Percentiles rank a stretch among this genome's conserved stretches.
Conservation (phyloP, 805 yeast species). For the Yarrowia sp. region DNA sequence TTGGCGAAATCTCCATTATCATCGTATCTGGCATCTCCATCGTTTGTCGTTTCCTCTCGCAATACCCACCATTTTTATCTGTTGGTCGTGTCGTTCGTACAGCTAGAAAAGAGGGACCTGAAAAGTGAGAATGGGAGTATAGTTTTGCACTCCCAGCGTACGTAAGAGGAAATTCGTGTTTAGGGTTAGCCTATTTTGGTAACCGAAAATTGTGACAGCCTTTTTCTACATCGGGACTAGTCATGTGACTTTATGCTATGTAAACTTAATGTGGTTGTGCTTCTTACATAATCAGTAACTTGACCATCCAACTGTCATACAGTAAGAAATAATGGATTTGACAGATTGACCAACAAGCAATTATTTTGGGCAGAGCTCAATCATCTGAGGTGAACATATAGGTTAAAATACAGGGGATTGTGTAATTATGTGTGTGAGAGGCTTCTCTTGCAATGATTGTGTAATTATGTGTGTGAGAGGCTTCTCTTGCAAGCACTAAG, state of each 20-base stretch:
- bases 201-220: constrained; percentile 5
- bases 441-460: too few relatives aligned
- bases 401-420: too few relatives aligned
- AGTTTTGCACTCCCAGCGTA: not conserved
- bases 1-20: not conserved
- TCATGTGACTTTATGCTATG: not conserved
- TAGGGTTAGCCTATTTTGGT: constrained; percentile 7
- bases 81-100: constrained; percentile 25
- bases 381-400: too few relatives aligned
- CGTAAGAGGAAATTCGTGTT: not conserved
- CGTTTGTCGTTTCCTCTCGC: constrained; percentile 1
- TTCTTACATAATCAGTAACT: not conserved
- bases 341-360: too few relatives aligned
- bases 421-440: too few relatives aligned
- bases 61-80: constrained; percentile 16
- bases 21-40: not conserved
- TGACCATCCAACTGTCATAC: too few relatives aligned
- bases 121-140: constrained; percentile 19
- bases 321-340: too few relatives aligned
- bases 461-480: too few relatives aligned
- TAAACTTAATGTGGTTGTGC: not conserved
- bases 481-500: too few relatives aligned
- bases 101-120: constrained; percentile 21
- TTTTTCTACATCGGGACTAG: constrained; percentile 3
- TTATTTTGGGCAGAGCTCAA: too few relatives aligned